These are phyloP conservation scores for Talaromyces sp. DNA, from an alignment of 2,329 filamentous ascomycete species.

Conservation along the genomic window DNA sequence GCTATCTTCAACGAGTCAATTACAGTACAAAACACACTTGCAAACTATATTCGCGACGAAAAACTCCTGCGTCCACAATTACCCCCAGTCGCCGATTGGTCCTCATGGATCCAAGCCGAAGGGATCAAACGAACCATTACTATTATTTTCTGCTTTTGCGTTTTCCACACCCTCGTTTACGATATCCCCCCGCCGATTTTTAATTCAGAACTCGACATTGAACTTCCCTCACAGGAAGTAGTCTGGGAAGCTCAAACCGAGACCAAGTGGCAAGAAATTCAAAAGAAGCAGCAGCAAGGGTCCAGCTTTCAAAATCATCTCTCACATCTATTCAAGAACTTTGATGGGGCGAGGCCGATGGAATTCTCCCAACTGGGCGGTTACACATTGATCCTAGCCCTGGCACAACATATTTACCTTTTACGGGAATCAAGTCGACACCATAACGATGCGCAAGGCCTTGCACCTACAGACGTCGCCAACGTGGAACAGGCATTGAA, in stretches of 20 bases:
- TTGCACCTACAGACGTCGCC: constrained; percentile 11
- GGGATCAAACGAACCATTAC: constrained; percentile 16
- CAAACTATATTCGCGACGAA: constrained; percentile 26
- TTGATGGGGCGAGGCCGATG: not conserved
- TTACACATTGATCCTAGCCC: constrained; percentile 69
- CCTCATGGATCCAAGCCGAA: constrained; percentile 15
- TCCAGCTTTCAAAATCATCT: constrained; percentile 4
- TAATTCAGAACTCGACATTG: constrained; percentile 14
- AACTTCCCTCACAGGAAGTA: constrained; percentile 12
- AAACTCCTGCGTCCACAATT: constrained; percentile 18
- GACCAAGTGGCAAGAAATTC: constrained; percentile 6
- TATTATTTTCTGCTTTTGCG: constrained; percentile 21
- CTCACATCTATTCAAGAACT: not conserved
- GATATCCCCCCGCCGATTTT: constrained; percentile 17
- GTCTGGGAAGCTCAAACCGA: constrained; percentile 12
- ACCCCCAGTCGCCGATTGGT: constrained; percentile 14
- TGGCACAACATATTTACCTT: constrained; percentile 72
- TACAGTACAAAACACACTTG: constrained; percentile 28
- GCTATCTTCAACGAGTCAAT: constrained; percentile 27
- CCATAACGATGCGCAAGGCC: not conserved
- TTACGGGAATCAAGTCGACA: constrained; percentile 48
- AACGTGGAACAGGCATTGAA: constrained; percentile 47
- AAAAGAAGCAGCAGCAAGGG: not conserved
- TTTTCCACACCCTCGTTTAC: constrained; percentile 21
- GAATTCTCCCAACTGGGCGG: constrained; percentile 57